Conservation (phyloP, 805 yeast species). For the Phaffomyces antillensis region DNA sequence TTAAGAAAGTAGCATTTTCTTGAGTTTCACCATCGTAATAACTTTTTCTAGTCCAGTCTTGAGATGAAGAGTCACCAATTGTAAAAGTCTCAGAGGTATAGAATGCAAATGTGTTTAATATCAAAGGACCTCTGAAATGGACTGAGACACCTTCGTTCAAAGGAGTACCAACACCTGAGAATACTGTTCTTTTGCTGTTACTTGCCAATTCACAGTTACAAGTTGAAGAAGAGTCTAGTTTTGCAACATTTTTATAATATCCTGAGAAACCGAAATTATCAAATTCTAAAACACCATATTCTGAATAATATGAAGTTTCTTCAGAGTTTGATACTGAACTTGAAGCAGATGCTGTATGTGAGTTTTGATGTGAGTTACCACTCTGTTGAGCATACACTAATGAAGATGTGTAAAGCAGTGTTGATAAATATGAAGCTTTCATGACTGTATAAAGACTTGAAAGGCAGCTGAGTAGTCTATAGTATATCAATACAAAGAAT, state of each 20-base stretch:
- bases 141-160: slow-evolving; percentile 63
- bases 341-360: neutral
- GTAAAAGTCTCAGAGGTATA: slow-evolving; percentile 42
- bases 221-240: slow-evolving; percentile 33
- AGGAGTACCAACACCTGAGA: slow-evolving; percentile 60
- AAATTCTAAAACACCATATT: slow-evolving; percentile 38
- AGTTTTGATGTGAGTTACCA: neutral
- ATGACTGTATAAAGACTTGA: too few species aligned
- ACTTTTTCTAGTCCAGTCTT: slow-evolving; percentile 52
- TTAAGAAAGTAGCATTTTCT: slow-evolving; percentile 62
- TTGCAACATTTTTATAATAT: slow-evolving; percentile 39
- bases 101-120: slow-evolving; percentile 52
- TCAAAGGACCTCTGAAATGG: slow-evolving; percentile 72
- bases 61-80: slow-evolving; percentile 26
- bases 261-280: slow-evolving; percentile 52
- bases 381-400: too few species aligned
- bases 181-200: slow-evolving; percentile 30
- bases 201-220: slow-evolving; percentile 42
- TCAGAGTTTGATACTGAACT: slow-evolving; percentile 6
- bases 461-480: too few species aligned
- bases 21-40: slow-evolving; percentile 52
- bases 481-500: too few species aligned
- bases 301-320: slow-evolving; percentile 10
- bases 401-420: too few species aligned
- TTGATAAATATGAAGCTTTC: too few species aligned